A percentile compares a stretch with the other conserved stretches of the same genome.
Conservation (phyloP, 129 eudicot species). For the Mikania micrantha region DNA sequence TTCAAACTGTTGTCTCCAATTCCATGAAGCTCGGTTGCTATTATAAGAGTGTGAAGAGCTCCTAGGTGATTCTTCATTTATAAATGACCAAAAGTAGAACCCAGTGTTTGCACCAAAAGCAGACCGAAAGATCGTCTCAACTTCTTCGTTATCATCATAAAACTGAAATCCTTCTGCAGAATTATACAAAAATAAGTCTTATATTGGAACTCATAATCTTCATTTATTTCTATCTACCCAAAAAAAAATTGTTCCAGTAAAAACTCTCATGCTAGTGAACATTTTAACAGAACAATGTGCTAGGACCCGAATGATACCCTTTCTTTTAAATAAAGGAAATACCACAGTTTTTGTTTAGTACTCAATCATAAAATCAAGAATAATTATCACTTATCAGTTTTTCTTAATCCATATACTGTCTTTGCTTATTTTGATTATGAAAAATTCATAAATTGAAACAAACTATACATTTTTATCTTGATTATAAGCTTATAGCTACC, state of each 20-base stretch:
- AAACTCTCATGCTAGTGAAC: neutral
- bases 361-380: neutral
- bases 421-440: neutral
- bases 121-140: slow-evolving; percentile 58
- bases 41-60: slow-evolving; percentile 48
- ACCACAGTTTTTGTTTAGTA: neutral
- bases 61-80: slow-evolving; percentile 45
- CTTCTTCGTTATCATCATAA: slow-evolving; percentile 56
- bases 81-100: slow-evolving; percentile 64
- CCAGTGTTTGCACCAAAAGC: slow-evolving; percentile 55
- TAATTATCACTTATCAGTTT: neutral
- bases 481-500: no score
- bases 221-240: neutral
- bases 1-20: slow-evolving; percentile 37
- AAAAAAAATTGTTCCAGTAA: neutral
- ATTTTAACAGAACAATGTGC: neutral
- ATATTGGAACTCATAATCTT: neutral
- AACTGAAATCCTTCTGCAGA: slow-evolving; percentile 58
- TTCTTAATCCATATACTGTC: neutral
- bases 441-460: neutral
- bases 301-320: no score
- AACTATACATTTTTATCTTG: neutral
- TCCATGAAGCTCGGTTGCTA: slow-evolving; percentile 37
- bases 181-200: slow-evolving; percentile 6
- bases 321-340: neutral